Conservation (phyloP, 129 eudicot species). For the Smallanthus sonchifolius region DNA sequence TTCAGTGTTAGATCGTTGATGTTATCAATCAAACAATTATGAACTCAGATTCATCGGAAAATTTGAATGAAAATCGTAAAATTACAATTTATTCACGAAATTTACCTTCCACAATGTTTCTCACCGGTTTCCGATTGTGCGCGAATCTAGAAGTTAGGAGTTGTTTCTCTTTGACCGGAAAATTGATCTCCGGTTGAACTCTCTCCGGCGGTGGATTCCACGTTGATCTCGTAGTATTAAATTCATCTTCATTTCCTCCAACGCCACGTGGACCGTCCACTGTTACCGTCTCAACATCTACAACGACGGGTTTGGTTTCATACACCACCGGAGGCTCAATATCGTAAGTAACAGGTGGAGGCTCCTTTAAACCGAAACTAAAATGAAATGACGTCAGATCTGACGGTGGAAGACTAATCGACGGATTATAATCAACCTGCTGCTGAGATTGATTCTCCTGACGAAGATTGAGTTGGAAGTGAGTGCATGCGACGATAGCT, state of each 20-base stretch:
- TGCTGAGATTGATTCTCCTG: conserved; percentile 16
- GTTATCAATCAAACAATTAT: neutral
- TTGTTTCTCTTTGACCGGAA: conserved; percentile 35
- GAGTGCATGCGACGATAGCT: conserved; percentile 56
- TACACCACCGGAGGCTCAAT: conserved; percentile 13
- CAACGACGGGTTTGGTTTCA: conserved; percentile 10
- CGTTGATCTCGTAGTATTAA: conserved; percentile 28
- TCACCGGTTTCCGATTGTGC: conserved; percentile 46
- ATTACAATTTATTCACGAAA: neutral
- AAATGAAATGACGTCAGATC: conserved; percentile 12
- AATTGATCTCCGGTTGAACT: neutral
- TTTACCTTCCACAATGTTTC: conserved; percentile 46
- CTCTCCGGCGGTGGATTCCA: conserved; percentile 30
- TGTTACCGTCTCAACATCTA: conserved; percentile 29
- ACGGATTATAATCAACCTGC: neutral
- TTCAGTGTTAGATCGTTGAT: neutral
- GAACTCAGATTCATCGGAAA: neutral
- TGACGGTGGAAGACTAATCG: neutral
- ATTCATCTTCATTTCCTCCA: conserved; percentile 13
- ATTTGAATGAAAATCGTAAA: neutral
- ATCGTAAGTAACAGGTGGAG: neutral
- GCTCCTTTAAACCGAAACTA: neutral
- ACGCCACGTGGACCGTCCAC: conserved; percentile 15
- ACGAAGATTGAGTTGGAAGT: conserved; percentile 28
- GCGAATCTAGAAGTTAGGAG: conserved; percentile 41